Evolutionary conservation across 1,284 basidiomycete species (phyloP).

Genomic region (Marasmius sp.): DNA sequence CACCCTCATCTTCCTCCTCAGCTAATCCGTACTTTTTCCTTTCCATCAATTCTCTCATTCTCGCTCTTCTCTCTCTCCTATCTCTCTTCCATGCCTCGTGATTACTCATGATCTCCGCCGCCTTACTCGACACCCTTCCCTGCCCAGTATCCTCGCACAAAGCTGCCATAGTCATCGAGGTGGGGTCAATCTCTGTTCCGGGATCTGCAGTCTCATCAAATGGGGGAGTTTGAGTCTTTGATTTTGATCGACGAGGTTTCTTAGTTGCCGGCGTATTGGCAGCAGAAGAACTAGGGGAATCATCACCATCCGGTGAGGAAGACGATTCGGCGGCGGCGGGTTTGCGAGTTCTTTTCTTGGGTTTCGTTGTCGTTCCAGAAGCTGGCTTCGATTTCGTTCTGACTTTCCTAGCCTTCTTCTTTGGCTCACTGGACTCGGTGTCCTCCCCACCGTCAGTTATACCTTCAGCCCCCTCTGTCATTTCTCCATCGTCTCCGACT

Average conservation of each 20-base stretch:
- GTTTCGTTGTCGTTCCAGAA: background rate
- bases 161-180: constrained; percentile 72
- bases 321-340: background rate
- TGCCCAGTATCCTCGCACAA: constrained; percentile 73
- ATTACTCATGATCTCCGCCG: constrained; percentile 64
- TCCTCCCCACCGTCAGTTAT: constrained; percentile 6
- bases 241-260: constrained; percentile 6
- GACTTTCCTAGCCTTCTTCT: constrained; percentile 2
- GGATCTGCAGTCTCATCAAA: constrained; percentile 61
- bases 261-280: constrained; percentile 13
- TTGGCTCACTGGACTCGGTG: background rate
- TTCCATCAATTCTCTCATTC: constrained; percentile 62
- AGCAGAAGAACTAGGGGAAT: background rate
- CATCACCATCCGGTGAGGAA: constrained; percentile 5
- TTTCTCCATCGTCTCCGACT: constrained; percentile 18
- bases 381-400: background rate
- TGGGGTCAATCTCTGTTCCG: constrained; percentile 76
- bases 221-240: constrained; percentile 38
- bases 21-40: constrained; percentile 68
- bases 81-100: constrained; percentile 66
- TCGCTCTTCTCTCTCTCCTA: constrained; percentile 61
- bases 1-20: constrained; percentile 47
- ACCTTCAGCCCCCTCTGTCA: constrained; percentile 10
- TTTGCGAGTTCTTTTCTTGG: background rate
- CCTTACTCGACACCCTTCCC: constrained; percentile 73